These are phyloP conservation scores for Tremella yokohamensis DNA, from an alignment of 768 basidiomycete species.

Conservation along the genomic window DNA sequence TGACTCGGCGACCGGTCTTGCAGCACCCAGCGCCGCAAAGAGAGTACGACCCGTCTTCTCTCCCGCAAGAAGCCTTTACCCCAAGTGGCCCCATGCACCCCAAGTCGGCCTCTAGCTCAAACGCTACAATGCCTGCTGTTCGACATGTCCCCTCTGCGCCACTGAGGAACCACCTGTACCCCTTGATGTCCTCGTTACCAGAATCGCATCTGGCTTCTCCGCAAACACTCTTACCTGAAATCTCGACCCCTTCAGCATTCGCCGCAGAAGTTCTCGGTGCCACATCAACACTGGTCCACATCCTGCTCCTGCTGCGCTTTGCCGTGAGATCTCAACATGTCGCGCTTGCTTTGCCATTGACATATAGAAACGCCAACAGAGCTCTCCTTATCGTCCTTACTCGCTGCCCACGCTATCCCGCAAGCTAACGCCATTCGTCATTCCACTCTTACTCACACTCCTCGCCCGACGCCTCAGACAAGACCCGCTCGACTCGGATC, in stretches of 20 bases:
- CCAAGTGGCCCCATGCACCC: background rate
- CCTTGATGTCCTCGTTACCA: constrained; percentile 25
- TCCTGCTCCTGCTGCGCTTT: constrained; percentile 16
- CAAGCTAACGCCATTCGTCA: constrained; percentile 62
- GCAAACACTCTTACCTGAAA: background rate
- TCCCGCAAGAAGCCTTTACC: constrained; percentile 53
- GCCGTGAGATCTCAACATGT: no score
- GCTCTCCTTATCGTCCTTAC: constrained; percentile 12
- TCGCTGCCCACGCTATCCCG: constrained; percentile 53
- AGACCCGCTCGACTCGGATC: constrained; percentile 60
- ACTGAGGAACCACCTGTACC: constrained; percentile 59
- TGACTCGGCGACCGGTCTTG: constrained; percentile 72
- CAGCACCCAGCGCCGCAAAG: constrained; percentile 79
- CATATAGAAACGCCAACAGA: constrained; percentile 17
- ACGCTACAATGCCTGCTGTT: background rate
- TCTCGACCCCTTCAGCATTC: constrained; percentile 17
- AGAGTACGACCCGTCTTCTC: constrained; percentile 71
- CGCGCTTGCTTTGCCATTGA: no score
- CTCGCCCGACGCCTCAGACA: constrained; percentile 72
- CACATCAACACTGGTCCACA: constrained; percentile 24
- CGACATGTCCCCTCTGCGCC: constrained; percentile 56
- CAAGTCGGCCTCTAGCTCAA: constrained; percentile 50
- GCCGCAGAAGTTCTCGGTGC: constrained; percentile 30
- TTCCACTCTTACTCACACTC: constrained; percentile 66
- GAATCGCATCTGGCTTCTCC: constrained; percentile 13